Conservation (phyloP, 2,329 filamentous ascomycete genomes). For the Ophiostoma fasciatum region DNA sequence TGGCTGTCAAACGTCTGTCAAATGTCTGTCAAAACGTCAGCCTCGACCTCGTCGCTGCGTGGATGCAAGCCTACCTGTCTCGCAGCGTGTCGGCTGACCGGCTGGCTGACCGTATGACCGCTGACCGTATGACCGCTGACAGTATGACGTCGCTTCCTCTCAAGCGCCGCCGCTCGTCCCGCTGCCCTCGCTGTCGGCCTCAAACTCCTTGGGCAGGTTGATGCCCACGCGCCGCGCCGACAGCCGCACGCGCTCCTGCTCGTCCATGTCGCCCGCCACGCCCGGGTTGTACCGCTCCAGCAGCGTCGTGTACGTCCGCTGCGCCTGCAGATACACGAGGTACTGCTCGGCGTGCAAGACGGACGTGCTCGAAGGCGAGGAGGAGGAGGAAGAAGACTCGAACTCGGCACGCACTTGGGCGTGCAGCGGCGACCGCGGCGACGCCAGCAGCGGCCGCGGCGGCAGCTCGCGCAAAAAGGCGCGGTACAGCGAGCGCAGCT, state of each 20-base stretch:
- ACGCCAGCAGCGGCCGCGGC: slow-evolving; percentile 41
- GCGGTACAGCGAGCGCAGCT: slow-evolving; percentile 68
- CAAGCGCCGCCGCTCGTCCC: too few species aligned
- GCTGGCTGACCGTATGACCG: too few species aligned
- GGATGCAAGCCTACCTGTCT: too few species aligned
- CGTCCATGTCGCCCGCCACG: slow-evolving; percentile 56
- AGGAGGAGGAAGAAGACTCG: slow-evolving; percentile 17
- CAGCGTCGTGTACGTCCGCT: slow-evolving; percentile 66
- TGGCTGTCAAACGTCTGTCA: too few species aligned
- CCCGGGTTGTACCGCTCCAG: slow-evolving; percentile 90
- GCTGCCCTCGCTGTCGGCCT: background rate
- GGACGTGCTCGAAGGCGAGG: slow-evolving; percentile 10
- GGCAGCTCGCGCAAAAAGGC: slow-evolving; percentile 81
- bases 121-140: too few species aligned
- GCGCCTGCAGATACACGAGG: slow-evolving; percentile 66
- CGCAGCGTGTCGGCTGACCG: too few species aligned
- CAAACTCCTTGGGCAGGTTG: slow-evolving; percentile 59
- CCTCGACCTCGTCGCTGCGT: too few species aligned
- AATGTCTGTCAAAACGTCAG: too few species aligned
- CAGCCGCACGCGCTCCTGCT: slow-evolving; percentile 70
- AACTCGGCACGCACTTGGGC: slow-evolving; percentile 52
- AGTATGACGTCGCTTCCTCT: too few species aligned
- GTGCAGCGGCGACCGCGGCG: slow-evolving; percentile 53
- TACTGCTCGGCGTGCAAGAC: slow-evolving; percentile 55
- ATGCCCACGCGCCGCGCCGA: slow-evolving; percentile 80